A percentile compares a stretch with the other conserved stretches of the same genome.
Evolutionary conservation across 345 rosid genomes (phyloP).

Genomic region (Eutrema yunnanense): DNA sequence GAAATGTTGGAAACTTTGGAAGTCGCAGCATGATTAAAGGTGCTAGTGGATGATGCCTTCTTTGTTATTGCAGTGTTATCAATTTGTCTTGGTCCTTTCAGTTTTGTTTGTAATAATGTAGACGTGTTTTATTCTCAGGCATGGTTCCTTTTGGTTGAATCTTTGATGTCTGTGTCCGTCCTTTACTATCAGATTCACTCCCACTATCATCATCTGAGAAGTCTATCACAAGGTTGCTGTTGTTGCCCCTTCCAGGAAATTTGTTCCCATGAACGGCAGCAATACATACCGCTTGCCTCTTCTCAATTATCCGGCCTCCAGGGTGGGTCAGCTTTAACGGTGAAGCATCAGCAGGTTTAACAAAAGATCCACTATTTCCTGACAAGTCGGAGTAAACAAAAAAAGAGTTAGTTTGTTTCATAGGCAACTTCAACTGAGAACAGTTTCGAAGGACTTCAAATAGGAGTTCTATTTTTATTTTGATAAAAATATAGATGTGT

Average conservation of each 20-base stretch:
- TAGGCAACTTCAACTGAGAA: background rate
- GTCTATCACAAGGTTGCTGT: constrained; percentile 80
- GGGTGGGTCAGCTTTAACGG: constrained; percentile 28
- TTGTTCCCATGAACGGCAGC: constrained; percentile 39
- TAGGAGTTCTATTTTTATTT: too few species aligned
- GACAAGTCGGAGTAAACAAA: constrained; percentile 9
- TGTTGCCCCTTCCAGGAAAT: constrained; percentile 31
- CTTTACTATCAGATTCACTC: constrained; percentile 59
- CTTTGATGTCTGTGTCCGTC: constrained; percentile 22
- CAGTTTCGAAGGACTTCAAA: background rate
- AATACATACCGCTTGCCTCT: constrained; percentile 35
- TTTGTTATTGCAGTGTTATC: constrained; percentile 37
- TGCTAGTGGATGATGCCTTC: constrained; percentile 38
- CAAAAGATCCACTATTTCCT: constrained; percentile 39
- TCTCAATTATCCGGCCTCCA: constrained; percentile 37
- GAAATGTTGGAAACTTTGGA: constrained; percentile 29
- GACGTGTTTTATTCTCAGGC: constrained; percentile 33
- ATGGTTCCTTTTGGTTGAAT: constrained; percentile 28
- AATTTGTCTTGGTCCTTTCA: constrained; percentile 31
- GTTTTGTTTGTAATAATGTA: constrained; percentile 22
- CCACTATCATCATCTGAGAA: constrained; percentile 86
- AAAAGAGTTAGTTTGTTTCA: background rate
- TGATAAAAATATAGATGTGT: too few species aligned
- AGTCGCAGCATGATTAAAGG: constrained; percentile 41
- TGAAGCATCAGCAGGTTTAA: constrained; percentile 23